A percentile compares a stretch with the other conserved stretches of the same genome.
Evolutionary conservation across 1,139 yeast genomes (phyloP).

Genomic region (Yamadazyma jaroonii): DNA sequence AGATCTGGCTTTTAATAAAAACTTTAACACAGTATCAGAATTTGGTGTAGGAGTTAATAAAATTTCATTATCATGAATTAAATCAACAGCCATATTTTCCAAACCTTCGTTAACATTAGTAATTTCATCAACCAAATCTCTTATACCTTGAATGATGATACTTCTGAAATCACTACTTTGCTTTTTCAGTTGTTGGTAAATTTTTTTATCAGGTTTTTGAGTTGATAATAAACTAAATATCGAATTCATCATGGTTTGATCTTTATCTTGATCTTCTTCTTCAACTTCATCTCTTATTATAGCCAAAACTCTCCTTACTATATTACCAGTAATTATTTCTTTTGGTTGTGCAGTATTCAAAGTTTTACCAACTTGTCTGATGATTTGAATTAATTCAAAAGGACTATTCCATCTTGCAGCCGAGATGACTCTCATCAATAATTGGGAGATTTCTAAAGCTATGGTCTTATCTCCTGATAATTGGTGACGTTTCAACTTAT

Average conservation of each 20-base stretch:
- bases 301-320: constrained; percentile 85
- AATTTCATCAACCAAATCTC: constrained; percentile 90
- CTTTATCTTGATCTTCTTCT: constrained; percentile 29
- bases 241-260: constrained; percentile 63
- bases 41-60: constrained; percentile 92
- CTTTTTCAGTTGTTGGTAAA: constrained; percentile 19
- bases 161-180: constrained; percentile 72
- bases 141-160: constrained; percentile 88
- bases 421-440: constrained; percentile 84
- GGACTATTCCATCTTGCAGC: constrained; percentile 85
- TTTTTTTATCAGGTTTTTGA: constrained; percentile 22
- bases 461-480: constrained; percentile 70
- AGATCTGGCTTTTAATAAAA: constrained; percentile 79
- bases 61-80: constrained; percentile 93
- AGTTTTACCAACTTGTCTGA: constrained; percentile 61
- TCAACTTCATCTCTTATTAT: constrained; percentile 85
- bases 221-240: constrained; percentile 88
- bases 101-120: constrained; percentile 87
- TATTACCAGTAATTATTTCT: constrained; percentile 86
- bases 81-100: constrained; percentile 84
- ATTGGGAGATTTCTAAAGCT: constrained; percentile 84
- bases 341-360: constrained; percentile 67
- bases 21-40: constrained; percentile 84
- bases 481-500: constrained; percentile 67
- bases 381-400: constrained; percentile 65